These are phyloP conservation scores for Isabelozyma heimii DNA, from an alignment of 805 yeast species.

Conservation along the genomic window DNA sequence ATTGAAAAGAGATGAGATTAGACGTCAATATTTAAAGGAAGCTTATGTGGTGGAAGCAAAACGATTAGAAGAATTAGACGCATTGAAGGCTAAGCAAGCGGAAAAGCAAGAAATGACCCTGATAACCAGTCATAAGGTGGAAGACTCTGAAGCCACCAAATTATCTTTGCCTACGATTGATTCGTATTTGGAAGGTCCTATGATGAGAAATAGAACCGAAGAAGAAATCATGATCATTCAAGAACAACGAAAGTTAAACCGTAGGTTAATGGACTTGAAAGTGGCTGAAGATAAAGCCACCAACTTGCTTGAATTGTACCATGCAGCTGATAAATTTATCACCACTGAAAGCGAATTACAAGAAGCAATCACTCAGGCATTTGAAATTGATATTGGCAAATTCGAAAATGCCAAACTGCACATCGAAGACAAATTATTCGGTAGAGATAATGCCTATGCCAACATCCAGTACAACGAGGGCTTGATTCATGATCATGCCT, in stretches of 20 bases:
- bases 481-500: slow-evolving; percentile 32
- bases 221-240: slow-evolving; percentile 60
- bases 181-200: slow-evolving; percentile 60
- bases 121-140: slow-evolving; percentile 25
- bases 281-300: slow-evolving; percentile 53
- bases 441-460: slow-evolving; percentile 24
- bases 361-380: slow-evolving; percentile 55
- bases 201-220: slow-evolving; percentile 68
- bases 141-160: slow-evolving; percentile 51
- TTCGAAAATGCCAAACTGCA: slow-evolving; percentile 32
- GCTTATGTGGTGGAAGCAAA: slow-evolving; percentile 56
- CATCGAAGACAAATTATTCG: slow-evolving; percentile 34
- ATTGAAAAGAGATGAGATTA: slow-evolving; percentile 55
- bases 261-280: slow-evolving; percentile 52
- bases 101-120: slow-evolving; percentile 24
- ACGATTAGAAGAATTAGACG: slow-evolving; percentile 40
- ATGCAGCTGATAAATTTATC: slow-evolving; percentile 65
- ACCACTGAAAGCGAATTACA: slow-evolving; percentile 68
- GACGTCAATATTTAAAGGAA: slow-evolving; percentile 68
- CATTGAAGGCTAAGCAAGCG: slow-evolving; percentile 23
- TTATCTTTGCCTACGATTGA: slow-evolving; percentile 82
- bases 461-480: slow-evolving; percentile 28
- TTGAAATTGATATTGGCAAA: slow-evolving; percentile 38
- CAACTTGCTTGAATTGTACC: slow-evolving; percentile 66
- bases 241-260: slow-evolving; percentile 66